These are phyloP conservation scores for Capsella rubella DNA, from an alignment of 441 rosid species.

Conservation along the genomic window DNA sequence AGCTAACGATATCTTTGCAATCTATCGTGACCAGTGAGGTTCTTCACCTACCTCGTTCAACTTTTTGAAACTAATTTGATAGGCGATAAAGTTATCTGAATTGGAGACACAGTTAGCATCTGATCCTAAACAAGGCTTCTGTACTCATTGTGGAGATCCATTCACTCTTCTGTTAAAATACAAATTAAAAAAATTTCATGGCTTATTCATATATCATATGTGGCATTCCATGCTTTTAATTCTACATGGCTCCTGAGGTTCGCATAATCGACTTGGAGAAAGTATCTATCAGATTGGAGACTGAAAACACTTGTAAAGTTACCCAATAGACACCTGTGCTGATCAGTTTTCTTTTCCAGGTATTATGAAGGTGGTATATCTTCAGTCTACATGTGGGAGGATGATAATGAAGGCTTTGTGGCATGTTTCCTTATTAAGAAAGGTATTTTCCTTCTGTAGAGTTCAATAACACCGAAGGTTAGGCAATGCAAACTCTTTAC, in stretches of 20 bases:
- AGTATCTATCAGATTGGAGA: background rate
- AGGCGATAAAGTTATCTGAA: background rate
- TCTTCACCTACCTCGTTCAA: conserved; percentile 78
- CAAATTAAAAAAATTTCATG: background rate
- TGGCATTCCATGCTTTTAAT: background rate
- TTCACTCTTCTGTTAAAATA: no score
- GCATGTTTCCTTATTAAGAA: conserved; percentile 93
- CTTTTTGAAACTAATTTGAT: background rate
- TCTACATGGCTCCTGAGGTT: background rate
- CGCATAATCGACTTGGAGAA: background rate
- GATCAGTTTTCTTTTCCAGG: conserved; percentile 57
- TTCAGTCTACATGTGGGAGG: conserved; percentile 99
- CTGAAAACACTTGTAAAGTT: background rate
- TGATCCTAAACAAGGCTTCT: background rate
- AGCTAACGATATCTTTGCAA: conserved; percentile 84
- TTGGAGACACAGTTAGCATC: background rate
- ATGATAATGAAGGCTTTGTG: conserved; percentile 87
- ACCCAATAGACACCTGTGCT: conserved; percentile 31
- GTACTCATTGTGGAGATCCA: background rate
- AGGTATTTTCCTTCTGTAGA: conserved; percentile 51
- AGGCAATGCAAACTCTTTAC: background rate
- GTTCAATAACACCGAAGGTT: background rate
- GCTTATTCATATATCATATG: background rate
- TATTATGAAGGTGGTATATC: conserved; percentile 99
- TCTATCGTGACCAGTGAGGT: conserved; percentile 99